These are phyloP conservation scores for Globisporangium megalacanthum DNA, from an alignment of 352 stramenopile species.

Conservation along the genomic window DNA sequence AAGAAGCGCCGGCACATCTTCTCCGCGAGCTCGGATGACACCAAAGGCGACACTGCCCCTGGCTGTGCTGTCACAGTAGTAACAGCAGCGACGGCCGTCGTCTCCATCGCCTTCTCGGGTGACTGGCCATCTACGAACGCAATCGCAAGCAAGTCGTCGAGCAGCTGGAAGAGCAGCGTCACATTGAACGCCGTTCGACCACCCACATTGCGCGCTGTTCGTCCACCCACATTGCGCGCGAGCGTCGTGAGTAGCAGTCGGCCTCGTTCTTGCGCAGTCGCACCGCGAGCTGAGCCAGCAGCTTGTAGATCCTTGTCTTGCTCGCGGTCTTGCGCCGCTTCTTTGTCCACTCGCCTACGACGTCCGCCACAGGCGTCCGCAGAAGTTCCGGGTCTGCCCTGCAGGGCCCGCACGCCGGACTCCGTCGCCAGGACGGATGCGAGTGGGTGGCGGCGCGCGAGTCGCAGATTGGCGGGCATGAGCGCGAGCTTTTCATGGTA, in stretches of 20 bases:
- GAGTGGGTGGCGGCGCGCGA: not conserved
- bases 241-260: conserved; percentile 37
- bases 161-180: conserved; percentile 15
- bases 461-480: conserved; percentile 1
- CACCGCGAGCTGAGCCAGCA: conserved; percentile 38
- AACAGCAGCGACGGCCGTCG: not conserved
- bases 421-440: conserved; percentile 17
- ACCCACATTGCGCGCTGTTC: too few relatives aligned
- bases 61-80: not conserved
- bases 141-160: conserved; percentile 24
- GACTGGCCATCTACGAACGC: conserved; percentile 13
- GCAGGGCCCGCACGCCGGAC: conserved; percentile 34
- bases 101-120: conserved; percentile 9
- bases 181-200: too few relatives aligned
- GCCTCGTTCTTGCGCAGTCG: conserved; percentile 48
- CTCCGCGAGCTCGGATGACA: conserved; percentile 29
- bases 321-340: conserved; percentile 24
- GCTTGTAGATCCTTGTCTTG: conserved; percentile 63
- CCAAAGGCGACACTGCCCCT: not conserved
- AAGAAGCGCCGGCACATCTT: conserved; percentile 70
- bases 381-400: conserved; percentile 31
- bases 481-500: too few relatives aligned
- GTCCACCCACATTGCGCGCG: conserved; percentile 20
- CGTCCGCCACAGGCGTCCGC: conserved; percentile 16
- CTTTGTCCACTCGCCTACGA: conserved; percentile 15